Evolutionary conservation across 306 rosid genomes (phyloP), one percentile per base, ranked within the genome.

Genomic region (Gastrolobium bilobum): DNA sequence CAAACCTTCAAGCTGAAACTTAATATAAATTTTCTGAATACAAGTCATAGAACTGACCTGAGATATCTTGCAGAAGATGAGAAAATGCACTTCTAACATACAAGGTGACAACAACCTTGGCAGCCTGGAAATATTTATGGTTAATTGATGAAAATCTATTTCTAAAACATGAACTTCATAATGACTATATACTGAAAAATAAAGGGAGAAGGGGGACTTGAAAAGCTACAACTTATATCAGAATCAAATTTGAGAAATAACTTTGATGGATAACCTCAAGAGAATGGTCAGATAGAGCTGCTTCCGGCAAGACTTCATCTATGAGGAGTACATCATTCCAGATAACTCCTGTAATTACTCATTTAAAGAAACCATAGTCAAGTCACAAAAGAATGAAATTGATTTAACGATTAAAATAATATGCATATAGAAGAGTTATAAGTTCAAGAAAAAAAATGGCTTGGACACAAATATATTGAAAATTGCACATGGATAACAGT

Each of bases 221-320:
- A 77, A 84, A 69, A 68, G 48, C 65, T 48, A 77, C 35, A 58
- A 33, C 40, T 63, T n/a, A 48, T 58, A 65, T 35, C 78, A 73
- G 62, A 66, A 73, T 46, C 65, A 57, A 61, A 75, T 31, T 68
- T 63, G 69, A 37, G 77, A n/a, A 60, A 58, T 68, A 78, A 52
- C 64, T 7, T 64, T 7, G 67, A 73, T 53, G 77, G 38, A 84
- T 66, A 52, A 92, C 97, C 97, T 92, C 91, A 83, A 90, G 71
- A 76, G 93, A 89, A 80, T 84, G 86, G 80, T 86, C 69, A 42
- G 85, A 81, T 56, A 92, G 89, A 84, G 83, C 80, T 56, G 90
- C 97, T 83, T 92, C 97, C 51, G 71, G 83, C 66, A 92, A 79
- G 75, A 89, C 90, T 77, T 87, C 93, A 83, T 92, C 97, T 87